Evolutionary conservation across 768 basidiomycete genomes (phyloP), one percentile per base, ranked within the genome.

Genomic region (Leccinum broughii): DNA sequence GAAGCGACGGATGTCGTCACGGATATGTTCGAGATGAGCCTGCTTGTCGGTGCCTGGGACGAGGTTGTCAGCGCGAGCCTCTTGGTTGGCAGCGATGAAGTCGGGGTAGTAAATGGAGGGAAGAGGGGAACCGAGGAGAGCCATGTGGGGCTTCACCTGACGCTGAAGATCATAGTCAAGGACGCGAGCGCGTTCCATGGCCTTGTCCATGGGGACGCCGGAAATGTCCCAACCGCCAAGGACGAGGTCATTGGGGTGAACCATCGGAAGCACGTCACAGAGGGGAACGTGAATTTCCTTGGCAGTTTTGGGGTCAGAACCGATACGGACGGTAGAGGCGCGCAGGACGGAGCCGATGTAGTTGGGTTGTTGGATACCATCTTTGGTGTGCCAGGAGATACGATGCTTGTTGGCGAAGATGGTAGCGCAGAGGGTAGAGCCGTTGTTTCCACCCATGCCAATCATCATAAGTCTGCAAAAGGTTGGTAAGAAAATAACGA

Each of bases 181-280:
- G 58, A 98, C 97, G 72, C 92, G 82, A 54, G 95, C 90, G 64
- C 96, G 92, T 63, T 83, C 79, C 95, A 98, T 97, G 14, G 97
- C 94, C 76, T 88, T 83, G 76, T 98, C 95, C 78, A 99, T 84
- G 46, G 86, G 75, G 41, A 86, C 48, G 48, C 88, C 84, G 48
- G 95, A 97, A 70, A 99, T 98, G 70, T 99, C 97, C 97, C 96
- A 99, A 20, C 97, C 96, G 53, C 97, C 93, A 63, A 98, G 85
- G 65, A 97, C 92, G 70, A 98, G 88, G 77, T 98, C 97, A 71
- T 97, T 95, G 54, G 96, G 96, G 78, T 98, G 95, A 52, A 95
- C 94, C 93, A 96, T 97, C 52, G 95, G 95, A 48, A 97, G 83
- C 62, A 98, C 85, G 69, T 96, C 95, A 10, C 88, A 91, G 69